Conservation (phyloP, 2,329 filamentous ascomycete genomes). For the Epichloe glyceriae region DNA sequence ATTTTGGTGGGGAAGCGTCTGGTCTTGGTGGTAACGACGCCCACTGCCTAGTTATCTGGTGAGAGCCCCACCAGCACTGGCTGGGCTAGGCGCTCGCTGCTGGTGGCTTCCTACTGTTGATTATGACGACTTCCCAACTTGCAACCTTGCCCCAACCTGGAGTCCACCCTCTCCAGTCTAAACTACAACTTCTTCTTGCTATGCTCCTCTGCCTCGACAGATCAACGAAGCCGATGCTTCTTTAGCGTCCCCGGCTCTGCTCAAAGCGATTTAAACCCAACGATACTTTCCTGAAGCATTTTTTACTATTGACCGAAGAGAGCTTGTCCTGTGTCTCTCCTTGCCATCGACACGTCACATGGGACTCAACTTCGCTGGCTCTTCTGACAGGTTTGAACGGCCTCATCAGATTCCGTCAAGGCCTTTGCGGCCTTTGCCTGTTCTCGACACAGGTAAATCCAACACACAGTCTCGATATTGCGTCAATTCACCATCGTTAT, state of each 20-base stretch:
- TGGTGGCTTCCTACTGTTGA: too few species aligned
- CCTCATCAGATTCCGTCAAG: background rate
- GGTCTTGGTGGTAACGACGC: too few species aligned
- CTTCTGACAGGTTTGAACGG: background rate
- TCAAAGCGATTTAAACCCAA: background rate
- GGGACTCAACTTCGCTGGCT: background rate
- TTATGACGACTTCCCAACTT: background rate
- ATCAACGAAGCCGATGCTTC: background rate
- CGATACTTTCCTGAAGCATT: background rate
- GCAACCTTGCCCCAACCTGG: background rate
- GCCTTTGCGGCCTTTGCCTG: background rate
- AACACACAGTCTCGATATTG: background rate
- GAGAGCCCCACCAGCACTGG: too few species aligned
- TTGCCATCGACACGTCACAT: slow-evolving; percentile 1
- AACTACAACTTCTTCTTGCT: background rate
- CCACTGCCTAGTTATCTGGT: too few species aligned
- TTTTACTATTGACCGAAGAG: background rate
- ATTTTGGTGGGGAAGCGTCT: background rate
- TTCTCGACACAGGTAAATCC: background rate
- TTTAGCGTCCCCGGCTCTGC: background rate
- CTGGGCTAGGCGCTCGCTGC: too few species aligned
- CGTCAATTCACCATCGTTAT: background rate
- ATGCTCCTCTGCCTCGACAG: background rate
- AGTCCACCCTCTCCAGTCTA: slow-evolving; percentile 1
- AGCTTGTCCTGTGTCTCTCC: background rate